phyloP scores from a whole-genome alignment of 352 stramenopile species.

The Vaucheria bursata region DNA sequence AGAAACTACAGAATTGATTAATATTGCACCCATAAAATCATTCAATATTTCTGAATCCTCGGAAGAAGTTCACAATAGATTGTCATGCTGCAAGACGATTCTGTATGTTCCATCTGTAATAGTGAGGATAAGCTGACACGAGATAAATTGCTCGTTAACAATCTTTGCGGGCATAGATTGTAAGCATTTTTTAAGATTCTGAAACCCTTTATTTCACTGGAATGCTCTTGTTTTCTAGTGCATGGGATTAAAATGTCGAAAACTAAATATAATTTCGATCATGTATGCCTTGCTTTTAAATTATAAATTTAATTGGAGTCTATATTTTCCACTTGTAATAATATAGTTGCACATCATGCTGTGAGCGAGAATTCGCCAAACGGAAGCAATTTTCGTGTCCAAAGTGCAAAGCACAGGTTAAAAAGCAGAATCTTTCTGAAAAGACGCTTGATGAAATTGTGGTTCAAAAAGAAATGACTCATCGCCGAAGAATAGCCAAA shows the following conservation, averaged over 20 bases:
- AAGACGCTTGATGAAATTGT: conserved; percentile 45
- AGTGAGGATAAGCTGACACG: conserved; percentile 40
- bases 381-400: conserved; percentile 40
- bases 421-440: conserved; percentile 20
- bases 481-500: conserved; percentile 30
- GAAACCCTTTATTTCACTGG: conserved; percentile 7
- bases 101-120: neutral
- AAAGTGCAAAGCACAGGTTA: conserved; percentile 20
- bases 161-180: conserved; percentile 45
- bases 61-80: neutral
- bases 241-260: neutral
- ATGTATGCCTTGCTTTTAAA: neutral
- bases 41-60: too few species aligned
- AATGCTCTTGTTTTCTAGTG: too few species aligned
- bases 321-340: too few species aligned
- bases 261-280: conserved; percentile 1
- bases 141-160: conserved; percentile 47
- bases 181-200: conserved; percentile 34
- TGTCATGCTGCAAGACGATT: neutral
- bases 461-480: conserved; percentile 36
- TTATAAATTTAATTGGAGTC: too few species aligned
- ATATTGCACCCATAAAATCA: too few species aligned
- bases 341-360: conserved; percentile 35
- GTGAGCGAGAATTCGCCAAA: conserved; percentile 32
- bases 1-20: too few species aligned